Base-by-base conservation (phyloP, 164 flowering plant species). In the Vitis labrusca region DNA sequence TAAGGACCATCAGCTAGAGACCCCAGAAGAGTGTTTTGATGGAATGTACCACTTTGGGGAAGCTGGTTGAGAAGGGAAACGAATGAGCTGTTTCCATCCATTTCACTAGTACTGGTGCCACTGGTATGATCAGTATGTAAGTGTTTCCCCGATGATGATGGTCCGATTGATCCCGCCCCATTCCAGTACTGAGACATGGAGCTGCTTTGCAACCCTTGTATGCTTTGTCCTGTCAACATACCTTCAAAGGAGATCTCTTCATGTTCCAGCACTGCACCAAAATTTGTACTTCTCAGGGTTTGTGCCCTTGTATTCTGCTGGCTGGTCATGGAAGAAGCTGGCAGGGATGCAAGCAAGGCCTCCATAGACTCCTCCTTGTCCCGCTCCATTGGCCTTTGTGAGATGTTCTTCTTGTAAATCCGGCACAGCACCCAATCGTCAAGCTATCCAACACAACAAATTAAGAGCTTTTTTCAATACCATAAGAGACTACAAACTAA, bases 341-440 rank as follows among this genome's bases (percentile, higher is more conserved):
- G 29, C 29, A 54, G 7, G 6, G 78, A 68, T 15, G 64, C 65
- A 14, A 76, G 6, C 71, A 80, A 65, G 3, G 68, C 82, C 6
- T 76, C 76, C 74, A 76, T 74, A 0, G 77, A 61, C 11, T 74
- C 80, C 15, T 78, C 81, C 50, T n/a, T 68, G 13, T 78, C 77
- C 6, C 66, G 47, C 37, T 82, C 82, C 49, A 67, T 52, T 9
- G 77, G 65, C 30, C 85, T 70, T 14, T 74, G 81, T 17, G 77
- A 23, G 64, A 65, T 80, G 78, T 73, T 77, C 65, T 85, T 85
- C 84, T 83, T 83, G 70, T 85, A 83, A 47, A 85, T 83, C 67
- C 86, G 79, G 70, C 86, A 85, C 63, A 85, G 64, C 71, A 85
- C 88, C 88, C 88, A 85, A 67, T 85, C 88, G 64, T 85, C 88